Base-by-base conservation (phyloP, 352 stramenopile genomes). In the Phytophthora nicotianae region DNA sequence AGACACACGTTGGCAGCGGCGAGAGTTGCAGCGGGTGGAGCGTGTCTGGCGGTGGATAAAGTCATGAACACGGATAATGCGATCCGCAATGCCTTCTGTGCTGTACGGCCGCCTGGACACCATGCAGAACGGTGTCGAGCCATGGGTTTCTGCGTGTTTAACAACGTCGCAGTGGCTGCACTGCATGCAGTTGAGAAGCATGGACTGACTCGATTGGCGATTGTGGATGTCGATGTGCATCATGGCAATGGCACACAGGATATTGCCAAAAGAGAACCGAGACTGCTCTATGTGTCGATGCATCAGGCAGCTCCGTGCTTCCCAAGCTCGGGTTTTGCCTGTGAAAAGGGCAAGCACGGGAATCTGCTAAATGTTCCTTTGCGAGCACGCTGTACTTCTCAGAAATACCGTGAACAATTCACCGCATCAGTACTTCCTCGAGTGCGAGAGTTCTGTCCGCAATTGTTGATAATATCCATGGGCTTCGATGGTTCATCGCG, bases 61-160 rank as follows among this genome's bases (percentile, higher is more conserved):
- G 86, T 96, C 2, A 8, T 63, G 16, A 48, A 35, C 2, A 17
- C 49, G 7, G 64, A 57, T 3, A 24, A 46, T n/a, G 17, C 38
- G 0, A 19, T 47, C 29, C 23, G 59, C 23, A 96, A 96, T 62
- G 92, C 89, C 1, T 98, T 98, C 68, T 97, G 90, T 49, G 80
- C 94, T 5, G 92, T 89, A 17, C 71, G 83, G 11, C 83, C 83
- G 2, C 83, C 83, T 0, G 83, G 83, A 9, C 79, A 90, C 45
- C 81, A 90, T 40, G 79, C 81, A 1, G 75, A 84, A 33, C 65
- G 72, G 9, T 64, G 72, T 38, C 57, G 66, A 5, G 68, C 77
- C 0, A 86, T 88, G 75, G 75, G 93, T 20, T 99, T 99, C 68
- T 99, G 96, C 62, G 88, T 98, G 32, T 98, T 98, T 59, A 99